phyloP scores from a whole-genome alignment of 176 grass and related monocot species.

The Zoysia japonica region DNA sequence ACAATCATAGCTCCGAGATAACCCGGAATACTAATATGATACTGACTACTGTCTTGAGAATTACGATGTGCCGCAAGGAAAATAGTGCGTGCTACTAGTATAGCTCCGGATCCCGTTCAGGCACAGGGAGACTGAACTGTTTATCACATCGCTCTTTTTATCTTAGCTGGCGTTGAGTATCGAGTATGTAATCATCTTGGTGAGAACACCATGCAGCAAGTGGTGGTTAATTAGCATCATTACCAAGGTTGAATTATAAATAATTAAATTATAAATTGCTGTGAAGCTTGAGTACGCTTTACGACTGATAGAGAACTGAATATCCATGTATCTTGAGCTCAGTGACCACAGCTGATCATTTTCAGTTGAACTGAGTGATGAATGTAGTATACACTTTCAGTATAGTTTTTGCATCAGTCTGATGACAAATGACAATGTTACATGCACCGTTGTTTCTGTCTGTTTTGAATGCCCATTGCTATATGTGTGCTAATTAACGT shows the following conservation, averaged over 20 bases:
- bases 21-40: too few species aligned
- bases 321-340: not conserved
- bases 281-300: not conserved
- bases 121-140: not conserved
- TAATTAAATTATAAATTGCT: not conserved
- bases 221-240: not conserved
- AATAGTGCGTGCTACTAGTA: not conserved
- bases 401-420: not conserved
- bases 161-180: not conserved
- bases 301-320: not conserved
- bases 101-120: not conserved
- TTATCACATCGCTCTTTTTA: not conserved
- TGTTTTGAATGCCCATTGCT: not conserved
- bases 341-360: not conserved
- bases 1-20: too few species aligned
- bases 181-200: not conserved
- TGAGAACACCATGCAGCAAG: not conserved
- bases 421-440: not conserved
- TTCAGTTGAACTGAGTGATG: not conserved
- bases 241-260: not conserved
- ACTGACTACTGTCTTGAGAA: not conserved
- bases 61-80: not conserved
- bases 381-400: not conserved
- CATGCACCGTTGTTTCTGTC: not conserved
- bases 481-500: not conserved